Percentiles rank a stretch among this genome's conserved stretches.
phyloP scores from a whole-genome alignment of 78 protist genomes.

The Blattamonas nauphoetae region DNA sequence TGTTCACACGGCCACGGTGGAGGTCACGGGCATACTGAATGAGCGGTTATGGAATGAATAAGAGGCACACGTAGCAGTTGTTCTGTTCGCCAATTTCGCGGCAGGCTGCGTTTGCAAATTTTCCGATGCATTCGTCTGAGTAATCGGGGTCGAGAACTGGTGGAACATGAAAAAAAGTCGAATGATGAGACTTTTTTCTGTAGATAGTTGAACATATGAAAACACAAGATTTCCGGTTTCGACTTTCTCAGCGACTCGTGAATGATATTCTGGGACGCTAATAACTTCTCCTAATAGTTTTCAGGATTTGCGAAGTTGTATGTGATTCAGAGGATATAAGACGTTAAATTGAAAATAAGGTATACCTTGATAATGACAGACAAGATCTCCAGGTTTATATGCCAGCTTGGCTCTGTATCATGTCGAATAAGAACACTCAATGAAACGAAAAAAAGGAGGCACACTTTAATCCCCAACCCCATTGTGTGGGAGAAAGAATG shows the following conservation, averaged over 20 bases:
- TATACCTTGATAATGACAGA: conserved; percentile 15
- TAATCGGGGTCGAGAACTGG: background rate
- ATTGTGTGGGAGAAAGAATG: background rate
- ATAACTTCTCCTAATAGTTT: too few relatives aligned
- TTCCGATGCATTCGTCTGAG: background rate
- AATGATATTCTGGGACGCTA: background rate
- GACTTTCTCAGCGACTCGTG: background rate
- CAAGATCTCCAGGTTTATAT: background rate
- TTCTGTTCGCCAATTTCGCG: conserved; percentile 7
- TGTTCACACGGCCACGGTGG: background rate
- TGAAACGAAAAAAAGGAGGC: background rate
- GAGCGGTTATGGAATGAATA: background rate
- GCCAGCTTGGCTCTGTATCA: background rate
- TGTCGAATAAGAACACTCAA: background rate
- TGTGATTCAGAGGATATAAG: too few relatives aligned
- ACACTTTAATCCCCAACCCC: background rate
- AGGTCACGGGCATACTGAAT: background rate
- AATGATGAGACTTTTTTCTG: background rate
- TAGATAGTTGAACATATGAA: background rate
- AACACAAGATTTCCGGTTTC: background rate
- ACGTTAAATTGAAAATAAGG: too few relatives aligned
- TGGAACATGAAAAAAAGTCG: background rate
- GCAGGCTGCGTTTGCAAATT: background rate
- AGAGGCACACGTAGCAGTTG: background rate
- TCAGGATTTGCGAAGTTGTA: too few relatives aligned